Base-by-base conservation (phyloP, 768 basidiomycete species). In the Termitomyces sp. region DNA sequence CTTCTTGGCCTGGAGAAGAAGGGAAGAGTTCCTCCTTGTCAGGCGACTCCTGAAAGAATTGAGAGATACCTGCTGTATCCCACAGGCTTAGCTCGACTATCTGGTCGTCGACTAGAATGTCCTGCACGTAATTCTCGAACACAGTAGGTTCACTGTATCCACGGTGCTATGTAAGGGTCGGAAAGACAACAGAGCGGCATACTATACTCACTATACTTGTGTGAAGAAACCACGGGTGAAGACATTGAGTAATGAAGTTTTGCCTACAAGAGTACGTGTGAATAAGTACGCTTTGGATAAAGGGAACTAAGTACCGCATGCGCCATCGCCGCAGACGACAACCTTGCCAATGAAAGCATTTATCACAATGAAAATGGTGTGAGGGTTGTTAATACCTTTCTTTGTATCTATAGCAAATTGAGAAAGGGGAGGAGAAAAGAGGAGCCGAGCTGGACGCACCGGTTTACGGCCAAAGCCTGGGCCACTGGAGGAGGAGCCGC, bases 101-200 rank as follows among this genome's bases (percentile, higher is more conserved):
- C 64, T 92, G 88, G 35, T 92, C 93, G 62, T 98, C 94, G 28
- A 96, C 84, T 63, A 80, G 79, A 55, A 95, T 76, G 62, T 94
- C 91, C 69, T 95, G 91, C 11, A 96, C 94, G 66, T 96, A 94
- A 74, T 98, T 98, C 72, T 98, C 96, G 64, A 98, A 98, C 4
- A 98, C 95, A 26, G 92, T 94, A 6, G 90, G 92, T 75, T 94
- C 90, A 64, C 92, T 93, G 66, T 40, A 50, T 5, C 20, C 28
- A 26, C 43, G 22, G 43, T 13, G 56, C 45, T 40, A 60, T 65
- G 35, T 50, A 14, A 40, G 56, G 9, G 43, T 36, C 22, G 13
- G 57, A 33, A 32, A 50, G 36, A 44, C 47, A 20, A 14, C n/a
- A 18, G 8, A 48, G 60, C 46, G 14, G 76, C 88, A 70, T 70